Conservation (phyloP, 1,284 basidiomycete species). For the Wolfiporia cocos region DNA sequence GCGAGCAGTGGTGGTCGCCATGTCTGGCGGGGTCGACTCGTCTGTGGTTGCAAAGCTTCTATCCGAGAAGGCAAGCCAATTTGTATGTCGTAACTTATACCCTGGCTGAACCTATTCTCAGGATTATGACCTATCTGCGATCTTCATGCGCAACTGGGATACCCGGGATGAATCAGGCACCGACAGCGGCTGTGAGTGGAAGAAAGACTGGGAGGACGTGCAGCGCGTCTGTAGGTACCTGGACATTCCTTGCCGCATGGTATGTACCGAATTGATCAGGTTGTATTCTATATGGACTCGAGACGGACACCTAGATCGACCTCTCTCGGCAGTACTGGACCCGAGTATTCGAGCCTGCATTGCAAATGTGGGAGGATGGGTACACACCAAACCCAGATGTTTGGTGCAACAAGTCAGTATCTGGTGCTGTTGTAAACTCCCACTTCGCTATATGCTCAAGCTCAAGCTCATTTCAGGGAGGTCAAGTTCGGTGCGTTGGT, state of each 20-base stretch:
- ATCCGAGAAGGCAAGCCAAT: conserved; percentile 54
- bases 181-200: conserved; percentile 88
- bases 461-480: conserved; percentile 44
- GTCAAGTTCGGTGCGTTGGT: conserved; percentile 93
- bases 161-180: conserved; percentile 64
- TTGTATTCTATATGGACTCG: too few relatives aligned
- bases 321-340: conserved; percentile 86
- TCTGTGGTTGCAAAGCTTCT: conserved; percentile 77
- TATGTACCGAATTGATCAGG: too few relatives aligned
- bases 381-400: conserved; percentile 93
- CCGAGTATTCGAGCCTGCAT: conserved; percentile 80
- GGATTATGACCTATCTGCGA: conserved; percentile 79
- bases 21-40: conserved; percentile 97
- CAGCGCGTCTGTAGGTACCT: conserved; percentile 68
- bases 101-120: too few relatives aligned
- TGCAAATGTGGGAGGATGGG: conserved; percentile 73
- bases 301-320: conserved; percentile 80
- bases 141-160: conserved; percentile 98
- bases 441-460: background rate
- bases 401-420: conserved; percentile 77
- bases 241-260: conserved; percentile 65
- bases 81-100: too few relatives aligned
- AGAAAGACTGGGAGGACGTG: conserved; percentile 92
- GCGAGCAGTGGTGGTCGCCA: conserved; percentile 74
- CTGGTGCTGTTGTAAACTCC: background rate